Conservation (phyloP, 768 basidiomycete genomes). For the Dacryopinax spathularia region DNA sequence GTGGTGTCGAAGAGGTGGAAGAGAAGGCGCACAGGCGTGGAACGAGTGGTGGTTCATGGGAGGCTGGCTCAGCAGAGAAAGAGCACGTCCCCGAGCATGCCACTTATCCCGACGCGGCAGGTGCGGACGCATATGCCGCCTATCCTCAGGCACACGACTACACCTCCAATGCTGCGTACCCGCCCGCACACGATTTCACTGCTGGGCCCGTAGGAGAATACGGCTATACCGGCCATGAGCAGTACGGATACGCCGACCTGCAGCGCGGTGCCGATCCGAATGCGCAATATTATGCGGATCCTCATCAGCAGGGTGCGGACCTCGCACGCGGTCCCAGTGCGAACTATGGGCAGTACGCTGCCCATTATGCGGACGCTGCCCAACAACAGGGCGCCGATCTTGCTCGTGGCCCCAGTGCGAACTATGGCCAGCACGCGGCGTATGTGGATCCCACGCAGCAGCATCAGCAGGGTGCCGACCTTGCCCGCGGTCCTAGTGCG, state of each 20-base stretch:
- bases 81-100: slow-evolving; percentile 32
- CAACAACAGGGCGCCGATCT: background rate
- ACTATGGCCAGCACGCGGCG: background rate
- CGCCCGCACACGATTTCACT: slow-evolving; percentile 65
- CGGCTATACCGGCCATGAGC: slow-evolving; percentile 23
- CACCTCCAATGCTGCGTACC: slow-evolving; percentile 24
- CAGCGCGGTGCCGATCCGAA: slow-evolving; percentile 37
- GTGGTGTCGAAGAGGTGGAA: background rate
- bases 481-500: background rate
- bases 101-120: slow-evolving; percentile 33
- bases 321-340: background rate
- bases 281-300: background rate
- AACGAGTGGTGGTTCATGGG: slow-evolving; percentile 33
- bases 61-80: slow-evolving; percentile 37
- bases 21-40: slow-evolving; percentile 1
- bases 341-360: background rate
- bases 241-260: slow-evolving; percentile 58
- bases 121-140: slow-evolving; percentile 19
- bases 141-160: slow-evolving; percentile 8
- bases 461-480: background rate
- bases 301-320: background rate
- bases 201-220: slow-evolving; percentile 44
- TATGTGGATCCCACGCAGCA: no score
- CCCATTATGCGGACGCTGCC: no score
- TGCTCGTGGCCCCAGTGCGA: background rate